phyloP scores from a whole-genome alignment of 2,329 filamentous ascomycete species.

The Fusarium solani-melongenae region DNA sequence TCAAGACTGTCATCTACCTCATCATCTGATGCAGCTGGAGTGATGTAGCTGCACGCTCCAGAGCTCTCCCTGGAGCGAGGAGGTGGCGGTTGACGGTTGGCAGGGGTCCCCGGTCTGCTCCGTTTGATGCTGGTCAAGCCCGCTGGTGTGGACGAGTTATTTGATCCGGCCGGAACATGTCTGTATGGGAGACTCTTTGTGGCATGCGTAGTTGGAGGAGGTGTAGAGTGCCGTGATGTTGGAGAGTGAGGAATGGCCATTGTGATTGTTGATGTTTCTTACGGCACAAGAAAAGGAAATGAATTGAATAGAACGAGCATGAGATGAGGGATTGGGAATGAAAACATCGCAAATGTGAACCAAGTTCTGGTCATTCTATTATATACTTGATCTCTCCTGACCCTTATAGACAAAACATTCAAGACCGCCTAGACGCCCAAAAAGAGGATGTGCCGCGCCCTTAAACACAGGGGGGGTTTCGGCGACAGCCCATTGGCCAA shows the following conservation, averaged over 20 bases:
- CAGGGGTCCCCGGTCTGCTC: background rate
- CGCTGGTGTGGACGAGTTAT: background rate
- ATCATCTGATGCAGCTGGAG: background rate
- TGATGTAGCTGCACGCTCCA: background rate
- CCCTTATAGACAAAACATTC: too few species aligned
- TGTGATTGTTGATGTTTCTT: too few species aligned
- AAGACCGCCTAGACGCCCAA: too few species aligned
- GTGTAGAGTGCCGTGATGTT: background rate
- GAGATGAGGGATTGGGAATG: fast-evolving
- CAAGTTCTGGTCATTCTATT: too few species aligned
- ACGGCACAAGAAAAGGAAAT: background rate
- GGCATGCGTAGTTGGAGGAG: background rate
- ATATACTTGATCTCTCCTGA: too few species aligned
- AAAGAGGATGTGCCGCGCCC: too few species aligned
- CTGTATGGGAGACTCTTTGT: background rate
- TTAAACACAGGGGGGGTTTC: too few species aligned
- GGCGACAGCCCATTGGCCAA: too few species aligned
- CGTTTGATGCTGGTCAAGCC: background rate
- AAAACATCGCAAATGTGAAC: background rate
- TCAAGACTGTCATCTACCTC: too few species aligned
- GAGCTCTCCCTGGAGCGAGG: background rate
- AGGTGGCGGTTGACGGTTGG: background rate
- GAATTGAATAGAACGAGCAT: background rate
- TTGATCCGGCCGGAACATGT: background rate
- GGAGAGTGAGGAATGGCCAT: background rate